These are phyloP conservation scores for Xylaria bambusicola DNA, from an alignment of 495 filamentous ascomycete genomes.

Conservation along the genomic window DNA sequence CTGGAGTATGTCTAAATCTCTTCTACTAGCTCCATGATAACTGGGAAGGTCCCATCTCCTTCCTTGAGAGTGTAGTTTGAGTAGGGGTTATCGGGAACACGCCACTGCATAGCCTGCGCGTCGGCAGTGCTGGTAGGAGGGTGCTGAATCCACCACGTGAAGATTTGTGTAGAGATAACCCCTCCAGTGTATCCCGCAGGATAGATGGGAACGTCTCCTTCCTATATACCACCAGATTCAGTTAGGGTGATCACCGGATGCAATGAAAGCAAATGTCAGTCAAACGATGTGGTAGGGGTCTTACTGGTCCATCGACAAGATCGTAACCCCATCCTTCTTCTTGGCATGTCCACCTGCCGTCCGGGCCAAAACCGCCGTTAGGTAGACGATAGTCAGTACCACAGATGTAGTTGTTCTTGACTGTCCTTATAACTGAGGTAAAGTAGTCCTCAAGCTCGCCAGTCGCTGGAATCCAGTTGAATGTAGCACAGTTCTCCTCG, in stretches of 20 bases:
- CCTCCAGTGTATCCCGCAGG: background rate
- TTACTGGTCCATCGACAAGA: background rate
- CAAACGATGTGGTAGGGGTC: background rate
- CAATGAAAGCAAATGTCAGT: background rate
- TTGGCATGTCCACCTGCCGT: background rate
- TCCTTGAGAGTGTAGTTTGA: background rate
- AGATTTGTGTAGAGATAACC: background rate
- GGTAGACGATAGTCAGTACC: background rate
- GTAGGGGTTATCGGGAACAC: slow-evolving; percentile 7
- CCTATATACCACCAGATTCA: background rate
- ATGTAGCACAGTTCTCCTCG: background rate
- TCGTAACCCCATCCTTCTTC: background rate
- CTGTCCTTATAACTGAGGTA: background rate
- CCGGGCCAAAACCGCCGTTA: background rate
- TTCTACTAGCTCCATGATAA: background rate
- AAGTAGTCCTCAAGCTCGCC: background rate
- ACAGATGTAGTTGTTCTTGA: background rate
- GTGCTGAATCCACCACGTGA: slow-evolving; percentile 4
- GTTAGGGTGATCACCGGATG: background rate
- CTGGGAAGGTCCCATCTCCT: slow-evolving; percentile 3
- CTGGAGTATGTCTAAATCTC: background rate
- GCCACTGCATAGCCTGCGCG: background rate
- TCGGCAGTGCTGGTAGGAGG: background rate
- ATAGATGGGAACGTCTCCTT: background rate
- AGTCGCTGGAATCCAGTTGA: background rate